Evolutionary conservation across 306 rosid genomes (phyloP).

Genomic region (Ochetophila trinervis): DNA sequence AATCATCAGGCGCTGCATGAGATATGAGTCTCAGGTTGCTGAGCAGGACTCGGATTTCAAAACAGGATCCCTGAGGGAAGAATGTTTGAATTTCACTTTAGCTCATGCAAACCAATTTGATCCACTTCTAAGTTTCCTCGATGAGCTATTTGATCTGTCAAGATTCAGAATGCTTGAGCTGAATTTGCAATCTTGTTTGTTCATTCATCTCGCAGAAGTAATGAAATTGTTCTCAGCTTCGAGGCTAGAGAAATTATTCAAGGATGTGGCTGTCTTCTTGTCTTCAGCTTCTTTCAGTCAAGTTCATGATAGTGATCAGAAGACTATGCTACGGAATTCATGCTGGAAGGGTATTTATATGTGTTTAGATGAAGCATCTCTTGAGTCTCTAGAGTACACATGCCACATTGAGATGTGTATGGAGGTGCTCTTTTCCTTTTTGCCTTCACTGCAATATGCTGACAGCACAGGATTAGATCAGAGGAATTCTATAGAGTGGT

Average conservation of each 20-base stretch:
- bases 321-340: slow-evolving; percentile 47
- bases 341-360: slow-evolving; percentile 89
- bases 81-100: slow-evolving; percentile 64
- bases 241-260: slow-evolving; percentile 66
- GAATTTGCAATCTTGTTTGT: slow-evolving; percentile 65
- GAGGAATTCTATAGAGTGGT: slow-evolving; percentile 48
- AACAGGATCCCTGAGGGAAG: slow-evolving; percentile 68
- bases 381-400: slow-evolving; percentile 52
- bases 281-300: slow-evolving; percentile 42
- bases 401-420: slow-evolving; percentile 64
- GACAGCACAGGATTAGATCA: slow-evolving; percentile 21
- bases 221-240: slow-evolving; percentile 73
- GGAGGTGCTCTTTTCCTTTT: slow-evolving; percentile 73
- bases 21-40: slow-evolving; percentile 58
- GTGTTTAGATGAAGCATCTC: slow-evolving; percentile 69
- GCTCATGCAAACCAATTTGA: slow-evolving; percentile 86
- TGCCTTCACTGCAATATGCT: slow-evolving; percentile 46
- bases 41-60: slow-evolving; percentile 36
- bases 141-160: slow-evolving; percentile 78
- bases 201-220: slow-evolving; percentile 71
- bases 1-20: slow-evolving; percentile 79
- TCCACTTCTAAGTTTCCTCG: slow-evolving; percentile 71
- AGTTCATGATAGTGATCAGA: slow-evolving; percentile 35
- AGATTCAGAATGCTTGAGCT: slow-evolving; percentile 72
- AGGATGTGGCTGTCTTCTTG: slow-evolving; percentile 52